phyloP scores from a whole-genome alignment of 768 basidiomycete genomes.

The Leccinellum albellum region DNA sequence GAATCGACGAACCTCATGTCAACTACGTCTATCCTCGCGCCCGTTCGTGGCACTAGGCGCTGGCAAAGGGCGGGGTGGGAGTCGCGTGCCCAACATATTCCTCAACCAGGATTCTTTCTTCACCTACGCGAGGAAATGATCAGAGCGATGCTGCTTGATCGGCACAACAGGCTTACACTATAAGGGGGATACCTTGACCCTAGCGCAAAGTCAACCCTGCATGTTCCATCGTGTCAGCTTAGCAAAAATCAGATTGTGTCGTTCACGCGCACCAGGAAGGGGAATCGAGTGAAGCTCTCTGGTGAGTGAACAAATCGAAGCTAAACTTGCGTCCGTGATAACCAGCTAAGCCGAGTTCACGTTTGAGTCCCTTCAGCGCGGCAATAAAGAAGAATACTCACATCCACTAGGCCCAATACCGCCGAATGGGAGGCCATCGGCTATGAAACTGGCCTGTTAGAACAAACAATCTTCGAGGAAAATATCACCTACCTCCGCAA shows the following conservation, averaged over 20 bases:
- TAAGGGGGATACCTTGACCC: constrained; percentile 32
- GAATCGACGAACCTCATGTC: background rate
- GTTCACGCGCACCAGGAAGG: constrained; percentile 32
- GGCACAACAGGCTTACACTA: constrained; percentile 9
- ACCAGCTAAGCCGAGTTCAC: constrained; percentile 43
- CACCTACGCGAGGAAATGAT: constrained; percentile 5
- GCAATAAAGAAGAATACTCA: constrained; percentile 33
- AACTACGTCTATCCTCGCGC: constrained; percentile 1
- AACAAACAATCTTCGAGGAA: background rate
- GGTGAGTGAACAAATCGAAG: constrained; percentile 78
- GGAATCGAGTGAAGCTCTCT: constrained; percentile 50
- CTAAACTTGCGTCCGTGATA: constrained; percentile 67
- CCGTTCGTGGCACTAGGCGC: constrained; percentile 1
- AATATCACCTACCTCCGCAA: constrained; percentile 40
- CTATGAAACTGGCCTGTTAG: constrained; percentile 24
- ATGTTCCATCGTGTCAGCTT: background rate
- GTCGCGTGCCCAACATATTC: constrained; percentile 6
- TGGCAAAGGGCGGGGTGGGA: constrained; percentile 22
- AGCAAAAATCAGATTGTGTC: too few relatives aligned
- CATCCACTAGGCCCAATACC: constrained; percentile 72
- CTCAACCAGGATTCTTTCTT: constrained; percentile 25
- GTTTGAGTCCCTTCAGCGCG: background rate
- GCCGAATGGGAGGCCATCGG: constrained; percentile 68
- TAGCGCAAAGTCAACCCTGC: constrained; percentile 24
- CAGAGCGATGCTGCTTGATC: background rate